phyloP scores from a whole-genome alignment of 2,329 filamentous ascomycete species.

The Fusarium miscanthi region DNA sequence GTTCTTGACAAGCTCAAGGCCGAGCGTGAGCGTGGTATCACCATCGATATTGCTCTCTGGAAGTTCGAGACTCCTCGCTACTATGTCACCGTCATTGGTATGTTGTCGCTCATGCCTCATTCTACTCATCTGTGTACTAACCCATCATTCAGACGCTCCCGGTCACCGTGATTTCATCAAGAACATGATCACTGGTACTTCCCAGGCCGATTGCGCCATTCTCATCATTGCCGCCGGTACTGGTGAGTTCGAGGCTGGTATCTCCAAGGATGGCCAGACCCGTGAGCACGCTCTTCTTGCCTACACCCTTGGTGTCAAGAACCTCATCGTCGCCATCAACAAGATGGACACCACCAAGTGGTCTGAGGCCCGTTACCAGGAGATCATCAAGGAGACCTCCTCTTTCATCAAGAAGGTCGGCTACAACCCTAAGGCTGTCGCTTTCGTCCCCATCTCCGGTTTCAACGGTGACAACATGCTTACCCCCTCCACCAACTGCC shows the following conservation, averaged over 20 bases:
- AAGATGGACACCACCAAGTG: conserved; percentile 99
- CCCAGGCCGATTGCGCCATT: conserved; percentile 99
- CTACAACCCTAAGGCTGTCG: conserved; percentile 99
- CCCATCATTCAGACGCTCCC: conserved; percentile 80
- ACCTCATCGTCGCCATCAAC: conserved; percentile 99
- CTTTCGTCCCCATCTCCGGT: conserved; percentile 99
- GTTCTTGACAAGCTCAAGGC: conserved; percentile 99
- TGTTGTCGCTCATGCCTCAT: conserved; percentile 47
- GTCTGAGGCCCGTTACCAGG: conserved; percentile 94
- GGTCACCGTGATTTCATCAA: conserved; percentile 99
- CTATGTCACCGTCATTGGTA: conserved; percentile 97
- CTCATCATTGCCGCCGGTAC: conserved; percentile 99
- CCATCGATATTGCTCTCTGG: conserved; percentile 99
- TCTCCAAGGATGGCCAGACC: conserved; percentile 99
- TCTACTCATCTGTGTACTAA: conserved; percentile 16
- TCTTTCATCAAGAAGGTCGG: conserved; percentile 99
- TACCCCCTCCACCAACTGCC: conserved; percentile 86
- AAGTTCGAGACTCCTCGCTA: conserved; percentile 99
- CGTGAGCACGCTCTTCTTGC: conserved; percentile 99
- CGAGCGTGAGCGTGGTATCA: conserved; percentile 99
- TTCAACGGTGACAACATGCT: conserved; percentile 99
- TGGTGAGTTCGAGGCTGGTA: conserved; percentile 99
- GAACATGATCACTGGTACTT: conserved; percentile 99
- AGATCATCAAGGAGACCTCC: conserved; percentile 99
- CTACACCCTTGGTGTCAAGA: conserved; percentile 99